phyloP scores from a whole-genome alignment of 2,329 filamentous ascomycete genomes.

The Drechslerella stenobrocha region DNA sequence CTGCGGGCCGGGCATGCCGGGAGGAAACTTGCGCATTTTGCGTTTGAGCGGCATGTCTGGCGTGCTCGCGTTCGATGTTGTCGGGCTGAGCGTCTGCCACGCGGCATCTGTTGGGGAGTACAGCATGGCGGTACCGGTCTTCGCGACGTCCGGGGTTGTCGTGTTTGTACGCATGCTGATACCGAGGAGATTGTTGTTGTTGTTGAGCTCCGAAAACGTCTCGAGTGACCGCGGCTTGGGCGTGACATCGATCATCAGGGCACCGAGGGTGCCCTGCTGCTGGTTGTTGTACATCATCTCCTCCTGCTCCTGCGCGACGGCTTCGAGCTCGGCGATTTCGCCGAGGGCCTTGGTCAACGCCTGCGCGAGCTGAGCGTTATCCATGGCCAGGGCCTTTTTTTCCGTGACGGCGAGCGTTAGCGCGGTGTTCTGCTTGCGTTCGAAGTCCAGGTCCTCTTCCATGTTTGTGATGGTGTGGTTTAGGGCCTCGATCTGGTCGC shows the following conservation, averaged over 20 bases:
- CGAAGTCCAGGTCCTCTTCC: conserved; percentile 43
- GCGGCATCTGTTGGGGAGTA: conserved; percentile 35
- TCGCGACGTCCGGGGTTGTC: conserved; percentile 11
- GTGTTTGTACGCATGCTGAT: conserved; percentile 1
- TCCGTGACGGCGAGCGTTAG: conserved; percentile 41
- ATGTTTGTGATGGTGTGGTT: conserved; percentile 23
- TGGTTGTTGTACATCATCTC: conserved; percentile 25
- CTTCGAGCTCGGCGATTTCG: conserved; percentile 43
- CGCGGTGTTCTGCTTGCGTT: conserved; percentile 36
- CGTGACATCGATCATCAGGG: conserved; percentile 45
- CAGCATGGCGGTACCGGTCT: conserved; percentile 10
- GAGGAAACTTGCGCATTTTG: conserved; percentile 48
- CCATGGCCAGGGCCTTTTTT: conserved; percentile 45
- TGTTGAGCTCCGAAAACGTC: conserved; percentile 31
- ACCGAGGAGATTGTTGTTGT: too few relatives aligned
- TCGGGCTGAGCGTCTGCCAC: conserved; percentile 41
- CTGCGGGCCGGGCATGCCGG: conserved; percentile 40
- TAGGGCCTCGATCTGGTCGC: conserved; percentile 36
- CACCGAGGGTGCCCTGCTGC: conserved; percentile 31
- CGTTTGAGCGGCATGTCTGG: conserved; percentile 33
- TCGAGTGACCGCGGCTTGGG: conserved; percentile 39
- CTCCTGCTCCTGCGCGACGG: conserved; percentile 31
- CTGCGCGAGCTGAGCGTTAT: conserved; percentile 42
- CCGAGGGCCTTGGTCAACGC: conserved; percentile 42
- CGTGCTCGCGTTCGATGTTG: conserved; percentile 37